These are phyloP conservation scores for Rhodofomes roseus DNA, from an alignment of 1,284 basidiomycete species.

Conservation along the genomic window DNA sequence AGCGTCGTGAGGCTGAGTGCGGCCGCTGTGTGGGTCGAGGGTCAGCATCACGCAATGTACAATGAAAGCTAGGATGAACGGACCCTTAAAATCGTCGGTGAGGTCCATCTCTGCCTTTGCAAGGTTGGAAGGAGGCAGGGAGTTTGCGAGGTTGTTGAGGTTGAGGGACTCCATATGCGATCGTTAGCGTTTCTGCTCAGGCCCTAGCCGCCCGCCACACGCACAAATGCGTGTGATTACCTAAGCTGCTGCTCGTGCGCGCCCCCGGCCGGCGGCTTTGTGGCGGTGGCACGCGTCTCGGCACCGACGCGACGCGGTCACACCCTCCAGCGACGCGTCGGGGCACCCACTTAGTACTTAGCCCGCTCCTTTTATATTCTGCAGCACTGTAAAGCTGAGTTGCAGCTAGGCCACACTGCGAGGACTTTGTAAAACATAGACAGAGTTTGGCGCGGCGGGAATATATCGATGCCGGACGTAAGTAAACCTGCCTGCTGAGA, in stretches of 20 bases:
- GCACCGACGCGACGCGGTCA: neutral
- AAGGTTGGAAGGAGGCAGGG: slow-evolving; percentile 58
- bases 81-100: slow-evolving; percentile 78
- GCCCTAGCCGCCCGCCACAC: neutral
- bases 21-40: slow-evolving; percentile 45
- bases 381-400: too few relatives aligned
- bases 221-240: neutral
- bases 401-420: too few relatives aligned
- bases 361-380: too few relatives aligned
- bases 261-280: neutral
- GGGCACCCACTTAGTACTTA: neutral
- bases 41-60: neutral
- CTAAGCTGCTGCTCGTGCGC: neutral
- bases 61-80: slow-evolving; percentile 4
- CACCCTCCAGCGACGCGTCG: neutral
- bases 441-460: too few relatives aligned
- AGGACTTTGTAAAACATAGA: too few relatives aligned
- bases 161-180: slow-evolving; percentile 61
- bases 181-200: neutral
- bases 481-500: too few relatives aligned
- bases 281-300: neutral
- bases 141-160: slow-evolving; percentile 70
- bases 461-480: too few relatives aligned
- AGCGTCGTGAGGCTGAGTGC: slow-evolving; percentile 79
- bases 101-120: slow-evolving; percentile 72